Evolutionary conservation across 2,329 filamentous ascomycete genomes (phyloP).

Genomic region (Sarocladiaceae sp.): DNA sequence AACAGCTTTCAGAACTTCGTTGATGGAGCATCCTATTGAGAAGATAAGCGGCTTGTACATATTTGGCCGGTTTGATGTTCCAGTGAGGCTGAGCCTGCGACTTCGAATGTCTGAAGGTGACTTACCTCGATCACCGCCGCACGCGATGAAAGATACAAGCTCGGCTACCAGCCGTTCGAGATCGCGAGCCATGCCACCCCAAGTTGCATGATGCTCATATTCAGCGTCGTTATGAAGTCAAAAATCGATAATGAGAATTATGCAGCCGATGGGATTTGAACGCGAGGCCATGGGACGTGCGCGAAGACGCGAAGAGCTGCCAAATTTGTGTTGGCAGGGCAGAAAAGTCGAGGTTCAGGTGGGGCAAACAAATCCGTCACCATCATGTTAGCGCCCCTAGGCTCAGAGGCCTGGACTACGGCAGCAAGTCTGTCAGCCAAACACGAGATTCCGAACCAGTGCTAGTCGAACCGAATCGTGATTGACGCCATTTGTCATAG

Average conservation of each 20-base stretch:
- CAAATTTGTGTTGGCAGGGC: background rate
- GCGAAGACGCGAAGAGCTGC: background rate
- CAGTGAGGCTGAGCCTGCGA: background rate
- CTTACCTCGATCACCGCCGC: constrained; percentile 33
- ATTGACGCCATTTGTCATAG: too few species aligned
- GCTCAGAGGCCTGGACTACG: too few species aligned
- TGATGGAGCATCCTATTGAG: constrained; percentile 25
- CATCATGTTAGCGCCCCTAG: too few species aligned
- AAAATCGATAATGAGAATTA: constrained; percentile 2
- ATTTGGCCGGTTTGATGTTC: too few species aligned
- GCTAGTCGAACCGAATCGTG: too few species aligned
- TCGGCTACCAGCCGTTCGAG: constrained; percentile 33
- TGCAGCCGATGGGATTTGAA: constrained; percentile 8
- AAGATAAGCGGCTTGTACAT: background rate
- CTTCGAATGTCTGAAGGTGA: constrained; percentile 3
- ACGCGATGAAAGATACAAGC: constrained; percentile 32
- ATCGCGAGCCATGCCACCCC: constrained; percentile 29
- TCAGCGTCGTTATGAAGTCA: constrained; percentile 7
- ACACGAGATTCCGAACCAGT: too few species aligned
- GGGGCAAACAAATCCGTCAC: background rate
- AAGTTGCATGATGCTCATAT: constrained; percentile 20
- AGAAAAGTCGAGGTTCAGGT: background rate
- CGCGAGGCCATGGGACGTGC: background rate
- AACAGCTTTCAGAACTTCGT: constrained; percentile 28
- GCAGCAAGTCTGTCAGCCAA: too few species aligned